These are phyloP conservation scores for Suhomyces prunicola DNA, from an alignment of 805 yeast genomes.

Conservation along the genomic window DNA sequence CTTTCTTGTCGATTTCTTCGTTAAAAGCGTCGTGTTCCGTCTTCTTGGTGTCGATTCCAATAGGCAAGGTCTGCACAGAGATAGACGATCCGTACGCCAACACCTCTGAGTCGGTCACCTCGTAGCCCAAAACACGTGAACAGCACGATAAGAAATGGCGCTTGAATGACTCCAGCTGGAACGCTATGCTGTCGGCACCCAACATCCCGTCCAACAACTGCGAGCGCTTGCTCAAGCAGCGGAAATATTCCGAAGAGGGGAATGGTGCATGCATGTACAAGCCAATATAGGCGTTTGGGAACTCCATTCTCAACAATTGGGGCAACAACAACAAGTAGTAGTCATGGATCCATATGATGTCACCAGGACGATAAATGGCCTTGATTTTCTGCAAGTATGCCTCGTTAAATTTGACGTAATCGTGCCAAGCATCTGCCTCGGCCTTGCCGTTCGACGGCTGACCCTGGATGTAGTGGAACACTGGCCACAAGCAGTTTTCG, in stretches of 20 bases:
- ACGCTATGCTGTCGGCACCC: conserved; percentile 82
- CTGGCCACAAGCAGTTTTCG: conserved; percentile 90
- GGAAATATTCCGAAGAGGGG: conserved; percentile 90
- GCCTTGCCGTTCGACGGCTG: conserved; percentile 65
- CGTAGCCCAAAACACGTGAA: conserved; percentile 82
- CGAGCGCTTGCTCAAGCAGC: conserved; percentile 80
- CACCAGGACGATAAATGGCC: conserved; percentile 78
- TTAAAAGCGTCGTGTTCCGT: conserved; percentile 62
- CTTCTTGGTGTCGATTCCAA: conserved; percentile 78
- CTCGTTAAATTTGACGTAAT: conserved; percentile 86
- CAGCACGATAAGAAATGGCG: conserved; percentile 91
- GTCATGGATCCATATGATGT: conserved; percentile 90
- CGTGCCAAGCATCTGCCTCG: conserved; percentile 76
- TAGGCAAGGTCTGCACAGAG: conserved; percentile 72
- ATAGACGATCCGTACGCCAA: conserved; percentile 76
- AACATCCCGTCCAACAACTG: conserved; percentile 86
- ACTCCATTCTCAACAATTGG: conserved; percentile 72
- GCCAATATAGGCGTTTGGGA: conserved; percentile 72
- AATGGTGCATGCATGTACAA: conserved; percentile 87
- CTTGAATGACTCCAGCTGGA: conserved; percentile 82
- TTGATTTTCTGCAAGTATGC: conserved; percentile 79
- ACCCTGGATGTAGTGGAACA: conserved; percentile 86
- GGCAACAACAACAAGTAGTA: conserved; percentile 81
- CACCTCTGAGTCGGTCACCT: conserved; percentile 55
- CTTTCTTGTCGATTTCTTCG: conserved; percentile 55